These are phyloP conservation scores for Coniochaeta pulveracea DNA, from an alignment of 2,329 filamentous ascomycete species.

Conservation along the genomic window DNA sequence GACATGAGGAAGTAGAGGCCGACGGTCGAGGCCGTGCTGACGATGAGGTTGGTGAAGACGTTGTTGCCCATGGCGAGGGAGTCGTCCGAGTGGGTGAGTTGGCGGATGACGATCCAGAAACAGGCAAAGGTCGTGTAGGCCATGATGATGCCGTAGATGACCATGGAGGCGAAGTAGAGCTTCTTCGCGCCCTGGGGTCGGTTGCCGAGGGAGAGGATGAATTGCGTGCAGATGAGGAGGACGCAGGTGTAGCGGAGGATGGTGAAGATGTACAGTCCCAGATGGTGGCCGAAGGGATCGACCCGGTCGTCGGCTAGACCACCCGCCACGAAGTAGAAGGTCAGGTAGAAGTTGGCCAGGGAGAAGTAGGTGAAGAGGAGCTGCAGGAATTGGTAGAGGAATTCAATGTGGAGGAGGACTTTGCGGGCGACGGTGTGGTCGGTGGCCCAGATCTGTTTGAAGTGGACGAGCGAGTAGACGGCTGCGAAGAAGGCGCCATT, in stretches of 20 bases:
- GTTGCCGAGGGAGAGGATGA: slow-evolving; percentile 93
- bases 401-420: slow-evolving; percentile 85
- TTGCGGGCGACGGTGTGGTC: slow-evolving; percentile 88
- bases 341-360: slow-evolving; percentile 96
- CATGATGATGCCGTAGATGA: slow-evolving; percentile 93
- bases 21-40: slow-evolving; percentile 78
- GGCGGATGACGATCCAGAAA: slow-evolving; percentile 79
- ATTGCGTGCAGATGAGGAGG: slow-evolving; percentile 85
- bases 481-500: slow-evolving; percentile 98
- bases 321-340: slow-evolving; percentile 95
- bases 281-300: slow-evolving; percentile 84
- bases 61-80: slow-evolving; percentile 63
- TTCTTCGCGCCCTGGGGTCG: slow-evolving; percentile 88
- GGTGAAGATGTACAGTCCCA: slow-evolving; percentile 76
- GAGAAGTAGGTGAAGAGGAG: slow-evolving; percentile 97
- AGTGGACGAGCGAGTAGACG: slow-evolving; percentile 93
- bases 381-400: slow-evolving; percentile 87
- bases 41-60: slow-evolving; percentile 88
- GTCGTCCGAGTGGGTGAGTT: slow-evolving; percentile 45
- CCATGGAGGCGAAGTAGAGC: slow-evolving; percentile 78
- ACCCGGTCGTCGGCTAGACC: slow-evolving; percentile 67
- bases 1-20: slow-evolving; percentile 95
- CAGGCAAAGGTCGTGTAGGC: slow-evolving; percentile 83
- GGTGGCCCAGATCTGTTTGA: slow-evolving; percentile 82
- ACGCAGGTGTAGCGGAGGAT: slow-evolving; percentile 77